These are phyloP conservation scores for Tolypocladium album DNA, from an alignment of 2,329 filamentous ascomycete species.

Conservation along the genomic window DNA sequence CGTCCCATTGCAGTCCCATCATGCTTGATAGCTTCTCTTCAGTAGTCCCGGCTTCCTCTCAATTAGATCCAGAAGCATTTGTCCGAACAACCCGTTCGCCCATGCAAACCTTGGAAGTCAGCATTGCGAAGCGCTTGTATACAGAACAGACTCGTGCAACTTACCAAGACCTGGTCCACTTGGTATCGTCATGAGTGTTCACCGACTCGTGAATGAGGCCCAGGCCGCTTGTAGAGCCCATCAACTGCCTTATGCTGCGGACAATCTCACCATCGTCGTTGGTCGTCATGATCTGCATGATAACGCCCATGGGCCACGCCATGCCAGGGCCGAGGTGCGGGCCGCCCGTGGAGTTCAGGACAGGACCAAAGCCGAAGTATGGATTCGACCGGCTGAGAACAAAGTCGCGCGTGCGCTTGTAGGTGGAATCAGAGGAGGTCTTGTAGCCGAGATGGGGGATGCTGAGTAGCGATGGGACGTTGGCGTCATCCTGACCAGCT, in stretches of 20 bases:
- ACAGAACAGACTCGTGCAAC: slow-evolving; percentile 1
- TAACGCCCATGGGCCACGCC: slow-evolving; percentile 81
- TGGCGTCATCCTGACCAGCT: slow-evolving; percentile 43
- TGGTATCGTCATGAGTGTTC: slow-evolving; percentile 18
- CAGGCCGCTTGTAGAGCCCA: slow-evolving; percentile 60
- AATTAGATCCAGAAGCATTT: slow-evolving; percentile 68
- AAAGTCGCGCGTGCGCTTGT: slow-evolving; percentile 68
- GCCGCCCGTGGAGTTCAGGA: slow-evolving; percentile 40
- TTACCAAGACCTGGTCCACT: slow-evolving; percentile 26
- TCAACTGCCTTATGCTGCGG: slow-evolving; percentile 47
- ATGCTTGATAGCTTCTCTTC: slow-evolving; percentile 33
- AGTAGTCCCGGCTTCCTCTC: slow-evolving; percentile 60
- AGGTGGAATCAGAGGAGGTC: slow-evolving; percentile 48
- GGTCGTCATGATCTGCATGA: slow-evolving; percentile 70
- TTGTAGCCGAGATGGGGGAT: slow-evolving; percentile 48
- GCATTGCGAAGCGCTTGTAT: slow-evolving; percentile 11
- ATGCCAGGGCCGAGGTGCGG: slow-evolving; percentile 50
- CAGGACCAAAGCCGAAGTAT: slow-evolving; percentile 51
- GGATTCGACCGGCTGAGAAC: slow-evolving; percentile 62
- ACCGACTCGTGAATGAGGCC: slow-evolving; percentile 67
- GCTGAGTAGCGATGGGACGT: slow-evolving; percentile 50
- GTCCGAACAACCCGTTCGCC: slow-evolving; percentile 82
- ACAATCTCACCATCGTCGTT: slow-evolving; percentile 66
- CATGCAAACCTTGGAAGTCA: slow-evolving; percentile 63
- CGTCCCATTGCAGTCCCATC: background rate